phyloP scores from a whole-genome alignment of 179 eudicot species.

The Vitellaria paradoxa region DNA sequence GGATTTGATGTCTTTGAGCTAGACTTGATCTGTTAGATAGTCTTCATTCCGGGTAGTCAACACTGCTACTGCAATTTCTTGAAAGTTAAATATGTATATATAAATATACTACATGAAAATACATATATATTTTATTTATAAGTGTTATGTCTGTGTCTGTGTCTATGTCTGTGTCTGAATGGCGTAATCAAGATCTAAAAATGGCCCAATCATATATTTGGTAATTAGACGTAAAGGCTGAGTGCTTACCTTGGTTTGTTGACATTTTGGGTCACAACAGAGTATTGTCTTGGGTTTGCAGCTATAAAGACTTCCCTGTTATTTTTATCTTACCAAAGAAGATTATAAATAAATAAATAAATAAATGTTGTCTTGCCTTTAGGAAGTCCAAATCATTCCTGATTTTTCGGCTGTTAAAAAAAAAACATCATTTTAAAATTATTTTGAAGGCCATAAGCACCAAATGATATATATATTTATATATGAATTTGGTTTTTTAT shows the following conservation, averaged over 20 bases:
- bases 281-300: slow-evolving; percentile 13
- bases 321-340: slow-evolving; percentile 12
- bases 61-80: no score
- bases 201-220: background rate
- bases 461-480: background rate
- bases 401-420: slow-evolving; percentile 4
- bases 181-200: background rate
- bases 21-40: no score
- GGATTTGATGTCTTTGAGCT: no score
- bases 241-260: slow-evolving; percentile 27
- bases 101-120: no score
- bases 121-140: no score
- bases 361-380: slow-evolving; percentile 7
- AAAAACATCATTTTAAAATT: background rate
- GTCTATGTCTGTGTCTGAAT: background rate
- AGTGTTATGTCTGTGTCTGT: background rate
- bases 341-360: slow-evolving; percentile 2
- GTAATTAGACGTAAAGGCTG: background rate
- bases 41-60: no score
- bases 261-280: slow-evolving; percentile 24
- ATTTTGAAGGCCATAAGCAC: slow-evolving; percentile 5
- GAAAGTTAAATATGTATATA: no score
- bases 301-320: slow-evolving; percentile 7
- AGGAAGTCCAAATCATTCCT: slow-evolving; percentile 6
- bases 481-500: background rate